Evolutionary conservation across 1,284 basidiomycete species (phyloP).

Genomic region (Malassezia nana): DNA sequence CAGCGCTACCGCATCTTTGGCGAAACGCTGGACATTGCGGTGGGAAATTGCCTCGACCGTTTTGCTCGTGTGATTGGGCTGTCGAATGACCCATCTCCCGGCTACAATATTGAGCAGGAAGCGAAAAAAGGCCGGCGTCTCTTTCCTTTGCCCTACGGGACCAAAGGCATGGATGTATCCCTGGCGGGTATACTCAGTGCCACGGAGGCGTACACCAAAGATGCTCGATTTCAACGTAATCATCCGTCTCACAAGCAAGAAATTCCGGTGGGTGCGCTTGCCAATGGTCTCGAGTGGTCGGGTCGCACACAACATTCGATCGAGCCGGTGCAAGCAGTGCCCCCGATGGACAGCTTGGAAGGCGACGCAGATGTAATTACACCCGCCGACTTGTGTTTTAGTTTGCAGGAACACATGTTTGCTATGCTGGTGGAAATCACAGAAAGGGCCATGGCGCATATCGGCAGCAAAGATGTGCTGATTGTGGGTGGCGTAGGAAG

Average conservation of each 20-base stretch:
- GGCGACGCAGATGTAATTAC: conserved; percentile 56
- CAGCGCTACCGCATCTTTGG: conserved; percentile 98
- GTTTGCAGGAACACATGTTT: conserved; percentile 91
- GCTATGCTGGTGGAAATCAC: conserved; percentile 99
- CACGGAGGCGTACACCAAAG: conserved; percentile 66
- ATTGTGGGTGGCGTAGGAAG: conserved; percentile 91
- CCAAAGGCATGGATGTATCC: conserved; percentile 97
- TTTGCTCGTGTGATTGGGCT: conserved; percentile 93
- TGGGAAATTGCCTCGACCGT: conserved; percentile 94
- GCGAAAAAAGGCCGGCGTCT: conserved; percentile 72
- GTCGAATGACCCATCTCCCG: conserved; percentile 89
- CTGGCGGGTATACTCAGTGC: conserved; percentile 84
- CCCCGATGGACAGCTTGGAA: conserved; percentile 16
- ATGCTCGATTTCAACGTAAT: conserved; percentile 29
- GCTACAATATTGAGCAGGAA: conserved; percentile 96
- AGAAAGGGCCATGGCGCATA: conserved; percentile 97
- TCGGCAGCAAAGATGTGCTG: conserved; percentile 85
- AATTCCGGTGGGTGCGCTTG: conserved; percentile 29
- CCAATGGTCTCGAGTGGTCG: conserved; percentile 35
- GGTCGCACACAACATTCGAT: conserved; percentile 7
- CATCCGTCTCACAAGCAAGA: neutral
- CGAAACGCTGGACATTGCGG: conserved; percentile 95
- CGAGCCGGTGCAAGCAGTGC: neutral
- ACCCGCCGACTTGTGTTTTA: conserved; percentile 88
- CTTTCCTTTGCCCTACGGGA: conserved; percentile 79